Conservation (phyloP, 129 eudicot species). For the Daucus carota region DH1_v3.0 NC_030388.2:27658001-27658500, state of each 20-base stretch:
- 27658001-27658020: background rate
- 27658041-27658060: background rate
- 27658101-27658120: background rate
- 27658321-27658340: background rate
- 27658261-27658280: constrained; percentile 98
- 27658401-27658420: constrained; percentile 94
- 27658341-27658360: constrained; percentile 2
- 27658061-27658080: background rate
- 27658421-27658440: constrained; percentile 93
- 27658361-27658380: constrained; percentile 79
- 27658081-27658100: background rate
- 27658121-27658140: background rate
- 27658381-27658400: constrained; percentile 93
- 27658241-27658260: constrained; percentile 98
- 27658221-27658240: constrained; percentile 87
- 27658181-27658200: constrained; percentile 99
- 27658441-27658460: constrained; percentile 99
- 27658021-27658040: background rate
- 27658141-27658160: background rate
- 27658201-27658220: constrained; percentile 96
- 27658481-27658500: constrained; percentile 97
- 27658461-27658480: constrained; percentile 99
- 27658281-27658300: background rate
- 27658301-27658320: background rate
- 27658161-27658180: constrained; percentile 33